These are phyloP conservation scores for Lagenaria siceraria DNA, from an alignment of 306 rosid species.

Conservation along the genomic window DNA sequence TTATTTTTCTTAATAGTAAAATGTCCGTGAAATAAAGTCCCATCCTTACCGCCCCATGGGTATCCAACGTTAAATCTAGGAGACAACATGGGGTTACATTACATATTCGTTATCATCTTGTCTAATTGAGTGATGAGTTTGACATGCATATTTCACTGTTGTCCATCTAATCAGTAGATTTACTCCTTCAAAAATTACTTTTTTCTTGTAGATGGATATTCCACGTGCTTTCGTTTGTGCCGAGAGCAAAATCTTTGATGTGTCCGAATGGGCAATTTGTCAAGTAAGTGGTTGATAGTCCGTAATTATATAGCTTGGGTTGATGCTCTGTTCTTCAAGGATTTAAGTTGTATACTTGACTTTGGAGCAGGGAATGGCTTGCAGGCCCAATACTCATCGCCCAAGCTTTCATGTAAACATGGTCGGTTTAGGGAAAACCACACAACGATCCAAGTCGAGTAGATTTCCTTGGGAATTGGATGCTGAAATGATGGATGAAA, in stretches of 20 bases:
- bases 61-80: not conserved
- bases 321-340: not conserved
- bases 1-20: not conserved
- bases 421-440: slow-evolving; percentile 84
- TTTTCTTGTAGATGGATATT: slow-evolving; percentile 60
- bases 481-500: slow-evolving; percentile 94
- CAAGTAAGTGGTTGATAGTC: slow-evolving; percentile 46
- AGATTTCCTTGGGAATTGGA: slow-evolving; percentile 94
- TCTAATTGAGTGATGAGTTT: not conserved
- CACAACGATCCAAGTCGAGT: slow-evolving; percentile 62
- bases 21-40: not conserved
- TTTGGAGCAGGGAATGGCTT: slow-evolving; percentile 80
- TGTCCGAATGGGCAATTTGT: slow-evolving; percentile 99
- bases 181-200: not conserved
- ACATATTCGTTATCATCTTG: not conserved
- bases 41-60: not conserved
- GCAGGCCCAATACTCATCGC: slow-evolving; percentile 92
- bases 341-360: not conserved
- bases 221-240: slow-evolving; percentile 99
- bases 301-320: not conserved
- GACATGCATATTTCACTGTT: not conserved
- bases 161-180: not conserved
- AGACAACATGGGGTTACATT: not conserved
- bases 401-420: slow-evolving; percentile 97
- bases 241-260: slow-evolving; percentile 92